Percentiles rank a stretch among this genome's conserved stretches.
phyloP scores from a whole-genome alignment of 2,329 filamentous ascomycete species.

The Elsinoe australis region DNA sequence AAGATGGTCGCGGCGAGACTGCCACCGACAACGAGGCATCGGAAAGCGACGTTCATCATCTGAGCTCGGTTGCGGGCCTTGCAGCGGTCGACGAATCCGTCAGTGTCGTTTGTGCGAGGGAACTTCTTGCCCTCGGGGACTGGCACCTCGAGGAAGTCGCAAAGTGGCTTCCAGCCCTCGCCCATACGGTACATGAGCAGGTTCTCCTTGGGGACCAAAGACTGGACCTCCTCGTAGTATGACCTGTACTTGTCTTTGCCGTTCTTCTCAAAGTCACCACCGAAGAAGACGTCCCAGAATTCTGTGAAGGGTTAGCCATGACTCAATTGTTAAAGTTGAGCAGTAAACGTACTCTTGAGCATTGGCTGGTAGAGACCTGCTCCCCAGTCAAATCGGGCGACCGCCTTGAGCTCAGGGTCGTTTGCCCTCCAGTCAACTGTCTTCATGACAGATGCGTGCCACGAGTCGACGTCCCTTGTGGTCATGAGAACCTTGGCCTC shows the following conservation, averaged over 20 bases:
- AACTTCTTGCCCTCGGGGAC: conserved; percentile 43
- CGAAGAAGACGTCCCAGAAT: conserved; percentile 62
- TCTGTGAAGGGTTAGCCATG: conserved; percentile 31
- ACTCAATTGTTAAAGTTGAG: not conserved
- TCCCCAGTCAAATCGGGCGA: conserved; percentile 54
- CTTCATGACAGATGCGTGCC: conserved; percentile 56
- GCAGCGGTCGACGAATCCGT: conserved; percentile 49
- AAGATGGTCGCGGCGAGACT: conserved; percentile 39
- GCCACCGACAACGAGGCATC: conserved; percentile 44
- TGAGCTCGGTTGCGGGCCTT: conserved; percentile 47
- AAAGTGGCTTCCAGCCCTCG: conserved; percentile 49
- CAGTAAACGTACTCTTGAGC: conserved; percentile 45
- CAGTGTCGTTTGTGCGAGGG: conserved; percentile 47
- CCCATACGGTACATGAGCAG: conserved; percentile 49
- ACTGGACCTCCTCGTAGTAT: conserved; percentile 48
- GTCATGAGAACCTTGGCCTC: conserved; percentile 65
- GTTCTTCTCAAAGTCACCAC: conserved; percentile 57
- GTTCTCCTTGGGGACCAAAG: conserved; percentile 41
- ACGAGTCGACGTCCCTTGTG: conserved; percentile 58
- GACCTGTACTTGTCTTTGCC: conserved; percentile 56
- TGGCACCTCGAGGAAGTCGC: conserved; percentile 48
- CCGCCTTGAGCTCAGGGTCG: conserved; percentile 51
- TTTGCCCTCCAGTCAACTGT: conserved; percentile 61
- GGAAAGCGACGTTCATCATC: conserved; percentile 49
- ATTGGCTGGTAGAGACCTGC: conserved; percentile 62